Conservation (phyloP, 108 stramenopile genomes). For the Bacterosira constricta region DNA sequence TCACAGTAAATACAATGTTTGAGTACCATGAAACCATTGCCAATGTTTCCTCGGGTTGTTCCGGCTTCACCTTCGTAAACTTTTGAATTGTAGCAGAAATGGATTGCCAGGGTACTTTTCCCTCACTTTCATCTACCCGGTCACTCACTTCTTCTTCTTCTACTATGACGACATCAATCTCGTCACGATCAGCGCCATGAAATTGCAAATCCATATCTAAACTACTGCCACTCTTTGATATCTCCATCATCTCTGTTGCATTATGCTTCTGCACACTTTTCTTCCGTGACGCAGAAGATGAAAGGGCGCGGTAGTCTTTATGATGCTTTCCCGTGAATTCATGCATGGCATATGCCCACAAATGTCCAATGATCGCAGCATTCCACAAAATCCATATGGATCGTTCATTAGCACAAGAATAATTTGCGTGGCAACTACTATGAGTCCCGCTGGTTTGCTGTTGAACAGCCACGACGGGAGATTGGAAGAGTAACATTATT, state of each 20-base stretch:
- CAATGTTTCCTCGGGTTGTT: constrained; percentile 49
- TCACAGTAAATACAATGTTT: constrained; percentile 32
- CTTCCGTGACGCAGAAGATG: background rate
- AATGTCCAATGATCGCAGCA: constrained; percentile 23
- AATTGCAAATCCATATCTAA: constrained; percentile 19
- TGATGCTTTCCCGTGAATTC: constrained; percentile 52
- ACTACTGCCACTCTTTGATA: constrained; percentile 27
- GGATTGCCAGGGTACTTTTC: constrained; percentile 20
- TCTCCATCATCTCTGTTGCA: constrained; percentile 2
- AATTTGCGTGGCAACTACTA: constrained; percentile 3
- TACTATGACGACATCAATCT: background rate
- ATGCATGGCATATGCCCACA: constrained; percentile 32
- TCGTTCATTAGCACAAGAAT: constrained; percentile 43
- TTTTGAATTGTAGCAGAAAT: constrained; percentile 46
- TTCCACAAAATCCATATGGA: constrained; percentile 48
- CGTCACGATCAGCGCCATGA: constrained; percentile 4
- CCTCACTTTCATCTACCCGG: background rate
- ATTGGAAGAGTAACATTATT: constrained; percentile 16
- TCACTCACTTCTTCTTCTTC: constrained; percentile 8
- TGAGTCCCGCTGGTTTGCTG: background rate
- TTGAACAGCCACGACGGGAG: constrained; percentile 1
- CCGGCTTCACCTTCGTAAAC: constrained; percentile 24
- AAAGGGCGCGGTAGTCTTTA: constrained; percentile 13
- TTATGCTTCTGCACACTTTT: background rate
- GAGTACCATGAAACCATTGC: constrained; percentile 71